These are phyloP conservation scores for Hymenoscyphus linearis DNA, from an alignment of 2,329 filamentous ascomycete species.

Conservation along the genomic window DNA sequence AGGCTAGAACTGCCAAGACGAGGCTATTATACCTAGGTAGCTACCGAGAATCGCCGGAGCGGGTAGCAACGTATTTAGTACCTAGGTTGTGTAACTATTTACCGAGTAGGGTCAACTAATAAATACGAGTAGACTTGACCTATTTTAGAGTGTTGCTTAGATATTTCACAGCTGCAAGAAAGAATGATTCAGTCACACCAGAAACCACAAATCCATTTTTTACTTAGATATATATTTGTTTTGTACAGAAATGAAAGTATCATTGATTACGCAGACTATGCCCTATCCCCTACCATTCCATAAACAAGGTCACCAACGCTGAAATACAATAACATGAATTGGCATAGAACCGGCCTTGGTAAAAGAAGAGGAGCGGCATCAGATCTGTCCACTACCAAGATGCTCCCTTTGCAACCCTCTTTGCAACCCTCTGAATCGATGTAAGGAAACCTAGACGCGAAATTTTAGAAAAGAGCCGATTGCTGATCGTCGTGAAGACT, in stretches of 20 bases:
- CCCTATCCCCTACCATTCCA: constrained; percentile 10
- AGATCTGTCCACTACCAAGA: constrained; percentile 17
- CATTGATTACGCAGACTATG: constrained; percentile 24
- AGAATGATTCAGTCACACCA: not conserved
- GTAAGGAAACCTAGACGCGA: constrained; percentile 19
- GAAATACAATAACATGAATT: constrained; percentile 16
- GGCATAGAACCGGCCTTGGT: constrained; percentile 6
- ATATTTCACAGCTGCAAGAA: too few relatives aligned
- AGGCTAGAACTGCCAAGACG: constrained; percentile 22
- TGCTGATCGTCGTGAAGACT: constrained; percentile 14
- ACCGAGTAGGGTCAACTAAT: too few relatives aligned
- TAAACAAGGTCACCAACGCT: constrained; percentile 17
- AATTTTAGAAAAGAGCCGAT: constrained; percentile 15
- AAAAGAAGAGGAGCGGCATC: constrained; percentile 18
- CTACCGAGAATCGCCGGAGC: too few relatives aligned
- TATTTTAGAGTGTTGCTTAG: too few relatives aligned
- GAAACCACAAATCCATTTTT: not conserved
- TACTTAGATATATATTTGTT: not conserved
- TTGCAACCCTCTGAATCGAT: constrained; percentile 6
- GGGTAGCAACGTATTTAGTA: too few relatives aligned
- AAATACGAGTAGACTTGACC: too few relatives aligned
- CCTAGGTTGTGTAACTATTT: too few relatives aligned
- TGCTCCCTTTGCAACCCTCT: constrained; percentile 13
- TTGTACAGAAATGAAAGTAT: constrained; percentile 8
- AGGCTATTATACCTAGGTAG: constrained; percentile 12